These are phyloP conservation scores for Apocynum venetum DNA, from an alignment of 257 asterid genomes.

Conservation along the genomic window DNA sequence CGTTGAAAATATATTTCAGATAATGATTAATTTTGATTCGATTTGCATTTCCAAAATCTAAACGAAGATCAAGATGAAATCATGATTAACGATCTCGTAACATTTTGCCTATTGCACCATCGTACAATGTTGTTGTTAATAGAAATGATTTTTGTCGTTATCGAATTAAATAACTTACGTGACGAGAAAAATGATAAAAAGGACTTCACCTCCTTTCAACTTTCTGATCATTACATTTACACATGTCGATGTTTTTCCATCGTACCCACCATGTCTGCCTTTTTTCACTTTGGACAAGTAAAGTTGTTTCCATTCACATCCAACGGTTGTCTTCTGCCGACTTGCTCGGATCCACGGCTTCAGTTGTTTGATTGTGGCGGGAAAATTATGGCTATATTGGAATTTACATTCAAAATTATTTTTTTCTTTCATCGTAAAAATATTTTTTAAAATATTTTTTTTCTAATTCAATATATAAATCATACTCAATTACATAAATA, in stretches of 20 bases:
- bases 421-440: too few relatives aligned
- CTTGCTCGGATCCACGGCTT: conserved; percentile 33
- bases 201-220: conserved; percentile 3
- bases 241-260: conserved; percentile 1
- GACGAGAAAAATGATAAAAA: neutral
- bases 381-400: conserved; percentile 8
- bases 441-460: too few relatives aligned
- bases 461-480: too few relatives aligned
- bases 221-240: conserved; percentile 21
- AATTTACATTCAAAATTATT: too few relatives aligned
- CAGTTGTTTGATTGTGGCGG: conserved; percentile 34
- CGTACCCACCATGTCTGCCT: neutral
- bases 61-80: too few relatives aligned
- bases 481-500: too few relatives aligned
- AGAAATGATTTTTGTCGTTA: neutral
- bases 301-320: neutral
- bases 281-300: neutral
- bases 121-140: too few relatives aligned
- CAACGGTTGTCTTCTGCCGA: conserved; percentile 23
- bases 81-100: too few relatives aligned
- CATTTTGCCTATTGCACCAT: too few relatives aligned
- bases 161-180: neutral
- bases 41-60: too few relatives aligned
- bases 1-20: too few relatives aligned
- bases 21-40: too few relatives aligned